Evolutionary conservation across 345 rosid genomes (phyloP).

Genomic region (Microthlaspi erraticum): DNA sequence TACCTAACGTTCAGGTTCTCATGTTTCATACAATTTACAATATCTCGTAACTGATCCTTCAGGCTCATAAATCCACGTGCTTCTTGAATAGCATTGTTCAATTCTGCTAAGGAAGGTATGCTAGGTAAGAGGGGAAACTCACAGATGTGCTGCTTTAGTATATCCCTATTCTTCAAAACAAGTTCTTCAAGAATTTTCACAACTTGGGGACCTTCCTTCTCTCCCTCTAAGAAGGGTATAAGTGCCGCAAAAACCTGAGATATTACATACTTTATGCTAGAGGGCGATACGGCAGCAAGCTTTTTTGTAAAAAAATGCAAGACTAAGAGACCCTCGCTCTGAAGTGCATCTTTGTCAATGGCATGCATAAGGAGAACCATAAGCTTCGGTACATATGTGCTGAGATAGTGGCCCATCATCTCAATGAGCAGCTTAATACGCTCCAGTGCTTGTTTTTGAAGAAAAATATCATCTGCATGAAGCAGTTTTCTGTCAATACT

Average conservation of each 20-base stretch:
- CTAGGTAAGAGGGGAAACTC: conserved; percentile 94
- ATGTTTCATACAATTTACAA: conserved; percentile 80
- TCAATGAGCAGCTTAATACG: conserved; percentile 88
- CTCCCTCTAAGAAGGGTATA: conserved; percentile 88
- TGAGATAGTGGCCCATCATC: conserved; percentile 91
- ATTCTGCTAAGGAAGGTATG: conserved; percentile 72
- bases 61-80: conserved; percentile 87
- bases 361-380: conserved; percentile 98
- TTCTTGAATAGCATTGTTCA: conserved; percentile 89
- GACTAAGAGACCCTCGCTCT: conserved; percentile 83
- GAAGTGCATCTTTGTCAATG: conserved; percentile 79
- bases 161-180: conserved; percentile 74
- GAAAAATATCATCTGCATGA: conserved; percentile 68
- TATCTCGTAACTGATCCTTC: conserved; percentile 83
- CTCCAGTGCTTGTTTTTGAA: conserved; percentile 89
- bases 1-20: conserved; percentile 98
- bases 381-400: conserved; percentile 88
- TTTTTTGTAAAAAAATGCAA: conserved; percentile 81
- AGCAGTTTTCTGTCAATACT: conserved; percentile 93
- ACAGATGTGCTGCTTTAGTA: conserved; percentile 82
- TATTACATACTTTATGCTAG: conserved; percentile 84
- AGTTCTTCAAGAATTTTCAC: conserved; percentile 88
- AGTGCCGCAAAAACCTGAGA: conserved; percentile 97
- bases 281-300: conserved; percentile 75
- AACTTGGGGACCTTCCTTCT: conserved; percentile 65